Base-by-base conservation (phyloP, 1,284 basidiomycete species). In the Xanthoconium separans region DNA sequence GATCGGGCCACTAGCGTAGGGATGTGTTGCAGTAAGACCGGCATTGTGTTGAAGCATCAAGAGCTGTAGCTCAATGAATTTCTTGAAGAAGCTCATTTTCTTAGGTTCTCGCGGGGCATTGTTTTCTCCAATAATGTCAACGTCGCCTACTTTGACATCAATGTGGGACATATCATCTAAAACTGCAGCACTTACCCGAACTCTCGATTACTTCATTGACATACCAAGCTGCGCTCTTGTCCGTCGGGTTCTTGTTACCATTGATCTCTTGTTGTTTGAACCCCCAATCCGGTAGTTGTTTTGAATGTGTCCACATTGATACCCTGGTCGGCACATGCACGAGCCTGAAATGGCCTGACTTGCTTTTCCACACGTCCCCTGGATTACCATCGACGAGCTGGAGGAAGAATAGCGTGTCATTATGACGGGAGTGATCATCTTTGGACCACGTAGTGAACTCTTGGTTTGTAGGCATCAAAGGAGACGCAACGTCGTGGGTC, bases 1-100 rank as follows among this genome's bases (percentile, higher is more conserved):
- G 73, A 98, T 89, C 1, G 97, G 95, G 13, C 82, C 82, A 55
- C 90, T 92, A 1, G 95, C 95, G 69, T 99, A 99, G 39, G 97
- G 97, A 70, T 99, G 97, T 12, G 87, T 90, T 18, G 93, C 89
- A 22, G 94, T 98, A 53, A 99, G 78, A 16, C 94, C 95, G 12
- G 95, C 93, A 67, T 99, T 99, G 76, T 99, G 96, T 70, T 97
- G 93, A 58, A 98, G 77, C 97, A 99, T 99, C 54, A 95, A 77
- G 43, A 95, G 72, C 68, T 99, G 97, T 40, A 99, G 77, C 72
- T 99, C 96, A 44, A 80, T 82, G 68, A 94, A 99, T 75, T 99
- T 99, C 70, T 83, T 88, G 79, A 99, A 88, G 74, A 99, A 99
- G 70, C 84, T 90, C 78, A 95, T 83, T 54, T 78, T 78, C 74